These are phyloP conservation scores for Penicillium nordicum DNA, from an alignment of 2,329 filamentous ascomycete genomes.

Conservation along the genomic window DNA sequence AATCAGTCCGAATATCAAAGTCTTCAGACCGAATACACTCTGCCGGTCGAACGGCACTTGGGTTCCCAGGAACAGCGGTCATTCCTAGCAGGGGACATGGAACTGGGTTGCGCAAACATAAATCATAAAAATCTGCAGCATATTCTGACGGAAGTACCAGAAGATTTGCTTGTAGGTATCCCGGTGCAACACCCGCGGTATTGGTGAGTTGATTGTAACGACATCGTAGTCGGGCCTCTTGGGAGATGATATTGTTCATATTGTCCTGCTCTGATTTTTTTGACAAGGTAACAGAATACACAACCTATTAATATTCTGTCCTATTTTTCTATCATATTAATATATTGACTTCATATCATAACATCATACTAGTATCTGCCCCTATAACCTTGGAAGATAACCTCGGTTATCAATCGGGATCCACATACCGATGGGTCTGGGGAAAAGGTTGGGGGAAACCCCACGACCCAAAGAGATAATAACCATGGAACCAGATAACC, in stretches of 20 bases:
- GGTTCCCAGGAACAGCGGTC: slow-evolving; percentile 38
- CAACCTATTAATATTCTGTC: neutral
- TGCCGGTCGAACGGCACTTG: slow-evolving; percentile 17
- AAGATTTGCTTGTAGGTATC: slow-evolving; percentile 60
- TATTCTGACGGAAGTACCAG: slow-evolving; percentile 57
- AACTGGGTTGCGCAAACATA: slow-evolving; percentile 61
- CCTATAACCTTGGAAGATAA: neutral
- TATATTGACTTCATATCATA: neutral
- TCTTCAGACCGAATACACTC: slow-evolving; percentile 28
- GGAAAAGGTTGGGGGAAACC: slow-evolving; percentile 13
- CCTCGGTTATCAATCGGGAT: slow-evolving; percentile 15
- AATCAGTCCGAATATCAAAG: slow-evolving; percentile 58
- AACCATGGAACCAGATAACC: neutral
- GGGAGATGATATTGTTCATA: slow-evolving; percentile 13
- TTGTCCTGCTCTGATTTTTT: too few relatives aligned
- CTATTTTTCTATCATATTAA: neutral
- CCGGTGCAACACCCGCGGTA: slow-evolving; percentile 56
- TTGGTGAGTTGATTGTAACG: slow-evolving; percentile 41
- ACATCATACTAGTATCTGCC: too few relatives aligned
- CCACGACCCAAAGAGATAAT: neutral
- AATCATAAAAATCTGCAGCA: slow-evolving; percentile 55
- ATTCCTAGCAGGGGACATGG: slow-evolving; percentile 60
- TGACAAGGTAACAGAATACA: neutral
- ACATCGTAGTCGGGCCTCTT: slow-evolving; percentile 45
- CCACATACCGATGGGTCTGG: slow-evolving; percentile 25